phyloP scores from a whole-genome alignment of 2,329 filamentous ascomycete genomes.

The Ramichloridium luteum region DNA sequence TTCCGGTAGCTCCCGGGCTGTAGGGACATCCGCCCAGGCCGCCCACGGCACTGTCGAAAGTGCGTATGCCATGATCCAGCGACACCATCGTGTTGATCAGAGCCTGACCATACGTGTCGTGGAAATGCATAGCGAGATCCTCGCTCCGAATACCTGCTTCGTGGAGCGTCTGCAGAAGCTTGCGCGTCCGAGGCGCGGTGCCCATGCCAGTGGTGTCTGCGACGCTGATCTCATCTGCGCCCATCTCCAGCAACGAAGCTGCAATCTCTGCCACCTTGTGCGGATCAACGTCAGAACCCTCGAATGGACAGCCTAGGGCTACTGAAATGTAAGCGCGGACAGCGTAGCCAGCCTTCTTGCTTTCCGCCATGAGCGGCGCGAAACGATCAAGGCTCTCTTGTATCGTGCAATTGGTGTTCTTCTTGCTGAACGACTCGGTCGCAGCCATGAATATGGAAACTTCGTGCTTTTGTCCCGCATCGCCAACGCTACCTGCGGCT shows the following conservation, averaged over 20 bases:
- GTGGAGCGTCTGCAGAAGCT: slow-evolving; percentile 51
- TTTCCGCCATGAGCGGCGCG: slow-evolving; percentile 54
- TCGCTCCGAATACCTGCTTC: slow-evolving; percentile 56
- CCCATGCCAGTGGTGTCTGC: slow-evolving; percentile 89
- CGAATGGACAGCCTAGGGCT: slow-evolving; percentile 68
- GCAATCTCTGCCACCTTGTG: slow-evolving; percentile 50
- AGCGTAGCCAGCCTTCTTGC: slow-evolving; percentile 51
- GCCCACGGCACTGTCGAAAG: slow-evolving; percentile 68
- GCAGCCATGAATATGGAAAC: slow-evolving; percentile 72
- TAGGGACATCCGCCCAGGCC: slow-evolving; percentile 79
- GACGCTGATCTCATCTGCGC: slow-evolving; percentile 79
- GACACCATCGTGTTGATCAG: slow-evolving; percentile 70
- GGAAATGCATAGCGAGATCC: slow-evolving; percentile 72
- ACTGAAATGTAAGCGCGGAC: slow-evolving; percentile 73
- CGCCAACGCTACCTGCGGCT: slow-evolving; percentile 26
- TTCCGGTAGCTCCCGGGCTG: slow-evolving; percentile 73
- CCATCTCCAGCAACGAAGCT: slow-evolving; percentile 62
- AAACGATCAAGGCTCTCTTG: slow-evolving; percentile 60
- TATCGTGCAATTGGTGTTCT: slow-evolving; percentile 73
- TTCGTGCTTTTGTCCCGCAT: slow-evolving; percentile 41
- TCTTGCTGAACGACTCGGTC: slow-evolving; percentile 66
- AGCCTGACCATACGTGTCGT: slow-evolving; percentile 79
- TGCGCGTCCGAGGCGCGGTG: slow-evolving; percentile 57
- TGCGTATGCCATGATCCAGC: slow-evolving; percentile 63
- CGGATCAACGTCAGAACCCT: slow-evolving; percentile 49